phyloP scores from a whole-genome alignment of 192 early-diverging fungal genomes.

The Tieghemiomyces parasiticus region DNA sequence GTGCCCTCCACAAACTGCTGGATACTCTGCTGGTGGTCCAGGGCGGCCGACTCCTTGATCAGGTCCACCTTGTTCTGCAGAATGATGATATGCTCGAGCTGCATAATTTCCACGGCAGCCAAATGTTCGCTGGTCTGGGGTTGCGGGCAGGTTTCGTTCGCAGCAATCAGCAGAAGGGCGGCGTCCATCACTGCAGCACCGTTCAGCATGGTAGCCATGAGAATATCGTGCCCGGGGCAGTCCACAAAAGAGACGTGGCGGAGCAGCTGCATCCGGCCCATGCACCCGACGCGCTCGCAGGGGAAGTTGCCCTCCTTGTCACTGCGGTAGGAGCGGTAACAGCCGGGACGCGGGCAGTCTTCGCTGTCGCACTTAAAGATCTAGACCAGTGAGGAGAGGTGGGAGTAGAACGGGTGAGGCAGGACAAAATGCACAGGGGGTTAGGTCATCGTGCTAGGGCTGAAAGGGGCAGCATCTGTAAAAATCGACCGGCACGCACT shows the following conservation, averaged over 20 bases:
- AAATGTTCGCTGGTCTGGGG: conserved; percentile 98
- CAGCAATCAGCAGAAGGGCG: conserved; percentile 90
- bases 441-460: too few species aligned
- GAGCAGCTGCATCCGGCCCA: conserved; percentile 70
- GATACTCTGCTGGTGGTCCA: conserved; percentile 84
- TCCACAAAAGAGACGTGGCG: conserved; percentile 97
- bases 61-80: conserved; percentile 98
- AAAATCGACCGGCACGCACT: too few species aligned
- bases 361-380: conserved; percentile 95
- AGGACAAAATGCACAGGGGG: too few species aligned
- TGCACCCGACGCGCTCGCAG: conserved; percentile 77
- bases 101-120: conserved; percentile 99
- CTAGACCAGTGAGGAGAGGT: conserved; percentile 19
- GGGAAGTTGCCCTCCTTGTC: conserved; percentile 72
- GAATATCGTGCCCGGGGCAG: conserved; percentile 99
- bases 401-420: too few species aligned
- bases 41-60: conserved; percentile 82
- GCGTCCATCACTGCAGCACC: conserved; percentile 99
- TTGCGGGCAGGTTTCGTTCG: conserved; percentile 97
- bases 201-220: conserved; percentile 99
- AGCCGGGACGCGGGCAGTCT: conserved; percentile 88
- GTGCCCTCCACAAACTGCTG: conserved; percentile 87
- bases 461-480: too few species aligned
- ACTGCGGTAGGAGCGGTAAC: conserved; percentile 79
- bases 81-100: conserved; percentile 90